These are phyloP conservation scores for Pythium sp. DNA, from an alignment of 352 stramenopile genomes.

Conservation along the genomic window DNA sequence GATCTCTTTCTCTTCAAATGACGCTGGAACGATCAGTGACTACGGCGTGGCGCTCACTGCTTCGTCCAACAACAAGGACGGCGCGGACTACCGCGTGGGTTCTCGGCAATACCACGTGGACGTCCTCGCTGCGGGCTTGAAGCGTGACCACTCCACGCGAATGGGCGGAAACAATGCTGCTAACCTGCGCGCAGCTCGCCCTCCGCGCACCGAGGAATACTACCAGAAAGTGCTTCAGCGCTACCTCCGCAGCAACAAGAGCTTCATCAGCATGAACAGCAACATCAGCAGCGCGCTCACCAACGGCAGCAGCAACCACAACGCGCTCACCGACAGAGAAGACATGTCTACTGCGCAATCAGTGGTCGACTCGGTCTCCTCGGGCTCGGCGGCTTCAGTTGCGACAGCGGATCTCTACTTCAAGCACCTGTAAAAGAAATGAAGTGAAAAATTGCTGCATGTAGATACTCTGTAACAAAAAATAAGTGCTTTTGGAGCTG, in stretches of 20 bases:
- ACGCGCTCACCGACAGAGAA: slow-evolving; percentile 17
- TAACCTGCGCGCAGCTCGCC: slow-evolving; percentile 13
- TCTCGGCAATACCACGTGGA: slow-evolving; percentile 20
- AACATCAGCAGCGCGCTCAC: slow-evolving; percentile 43
- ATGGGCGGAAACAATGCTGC: slow-evolving; percentile 5
- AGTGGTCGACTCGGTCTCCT: slow-evolving; percentile 14
- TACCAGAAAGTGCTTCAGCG: slow-evolving; percentile 62
- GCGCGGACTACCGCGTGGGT: slow-evolving; percentile 14
- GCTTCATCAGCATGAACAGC: slow-evolving; percentile 50
- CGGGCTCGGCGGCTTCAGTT: slow-evolving; percentile 16
- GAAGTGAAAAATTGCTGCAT: neutral
- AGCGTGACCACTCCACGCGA: slow-evolving; percentile 18
- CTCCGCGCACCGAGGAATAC: slow-evolving; percentile 63
- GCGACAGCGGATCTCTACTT: slow-evolving; percentile 13
- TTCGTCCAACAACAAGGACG: slow-evolving; percentile 3
- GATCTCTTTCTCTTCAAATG: slow-evolving; percentile 44
- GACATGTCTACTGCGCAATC: slow-evolving; percentile 18
- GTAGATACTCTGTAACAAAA: slow-evolving; percentile 5
- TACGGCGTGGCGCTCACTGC: slow-evolving; percentile 17
- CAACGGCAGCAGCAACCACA: slow-evolving; percentile 38
- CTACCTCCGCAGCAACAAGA: slow-evolving; percentile 56
- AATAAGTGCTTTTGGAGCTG: neutral
- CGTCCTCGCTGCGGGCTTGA: slow-evolving; percentile 16
- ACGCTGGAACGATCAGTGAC: slow-evolving; percentile 32
- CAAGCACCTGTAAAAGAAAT: slow-evolving; percentile 18